Evolutionary conservation across 2,329 filamentous ascomycete genomes (phyloP).

Genomic region (Pyrenophora teres): DNA sequence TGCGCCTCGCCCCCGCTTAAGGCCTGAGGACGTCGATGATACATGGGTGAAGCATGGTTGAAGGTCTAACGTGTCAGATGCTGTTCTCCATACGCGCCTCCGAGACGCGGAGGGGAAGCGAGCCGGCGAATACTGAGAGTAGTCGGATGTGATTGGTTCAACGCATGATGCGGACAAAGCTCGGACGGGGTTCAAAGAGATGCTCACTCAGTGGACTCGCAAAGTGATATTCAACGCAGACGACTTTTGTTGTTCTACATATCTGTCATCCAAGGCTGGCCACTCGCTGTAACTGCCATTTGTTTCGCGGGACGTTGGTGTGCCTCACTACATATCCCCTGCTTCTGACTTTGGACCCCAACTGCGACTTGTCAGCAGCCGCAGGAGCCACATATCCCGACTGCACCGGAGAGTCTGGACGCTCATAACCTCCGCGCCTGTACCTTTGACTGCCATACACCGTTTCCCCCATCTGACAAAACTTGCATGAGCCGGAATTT

Average conservation of each 20-base stretch:
- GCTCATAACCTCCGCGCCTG: conserved; percentile 3
- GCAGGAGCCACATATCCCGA: conserved; percentile 35
- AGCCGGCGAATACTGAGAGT: not conserved
- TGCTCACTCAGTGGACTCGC: conserved; percentile 7
- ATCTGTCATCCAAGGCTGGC: not conserved
- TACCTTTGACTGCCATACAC: not conserved
- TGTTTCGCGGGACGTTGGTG: conserved; percentile 11
- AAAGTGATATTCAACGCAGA: not conserved
- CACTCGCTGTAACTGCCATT: not conserved
- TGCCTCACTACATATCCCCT: conserved; percentile 6
- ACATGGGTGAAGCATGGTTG: conserved; percentile 33
- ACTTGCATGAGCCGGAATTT: not conserved
- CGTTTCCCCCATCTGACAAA: not conserved
- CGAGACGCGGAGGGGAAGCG: conserved; percentile 29
- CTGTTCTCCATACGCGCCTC: conserved; percentile 15
- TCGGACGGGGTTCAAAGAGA: conserved; percentile 18
- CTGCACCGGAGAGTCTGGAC: conserved; percentile 13
- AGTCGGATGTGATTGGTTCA: conserved; percentile 28
- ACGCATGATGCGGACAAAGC: conserved; percentile 8
- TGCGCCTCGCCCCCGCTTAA: conserved; percentile 17
- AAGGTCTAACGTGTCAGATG: conserved; percentile 32
- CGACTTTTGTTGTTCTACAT: not conserved
- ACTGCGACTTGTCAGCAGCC: conserved; percentile 35
- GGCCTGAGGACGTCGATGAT: conserved; percentile 24
- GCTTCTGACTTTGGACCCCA: conserved; percentile 16